These are phyloP conservation scores for Dendrocalamus latiflorus DNA, from an alignment of 202 grass and related monocot genomes.

Conservation along the genomic window DNA sequence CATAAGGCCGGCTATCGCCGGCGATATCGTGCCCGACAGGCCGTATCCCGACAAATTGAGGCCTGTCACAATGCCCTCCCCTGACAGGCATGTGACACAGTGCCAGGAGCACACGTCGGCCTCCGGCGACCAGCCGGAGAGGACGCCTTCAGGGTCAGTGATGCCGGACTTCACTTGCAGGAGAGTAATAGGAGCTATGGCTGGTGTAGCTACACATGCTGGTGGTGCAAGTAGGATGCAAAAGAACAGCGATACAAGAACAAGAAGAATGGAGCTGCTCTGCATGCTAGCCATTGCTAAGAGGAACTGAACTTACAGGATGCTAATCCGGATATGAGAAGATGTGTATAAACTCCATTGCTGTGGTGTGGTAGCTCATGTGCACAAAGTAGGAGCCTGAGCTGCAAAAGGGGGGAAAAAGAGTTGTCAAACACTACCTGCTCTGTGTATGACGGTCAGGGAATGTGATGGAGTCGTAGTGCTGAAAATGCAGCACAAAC, in stretches of 20 bases:
- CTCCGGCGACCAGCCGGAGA: conserved; percentile 57
- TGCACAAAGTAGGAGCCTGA: conserved; percentile 13
- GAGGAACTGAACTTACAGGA: conserved; percentile 17
- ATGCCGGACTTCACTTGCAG: conserved; percentile 61
- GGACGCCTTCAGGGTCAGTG: conserved; percentile 41
- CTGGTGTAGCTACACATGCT: conserved; percentile 31
- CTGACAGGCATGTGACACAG: conserved; percentile 47
- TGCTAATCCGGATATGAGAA: conserved; percentile 25
- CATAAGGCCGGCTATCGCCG: conserved; percentile 40
- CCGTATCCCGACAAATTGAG: conserved; percentile 71
- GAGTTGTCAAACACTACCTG: conserved; percentile 44
- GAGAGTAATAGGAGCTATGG: conserved; percentile 24
- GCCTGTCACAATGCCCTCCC: conserved; percentile 35
- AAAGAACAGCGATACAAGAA: conserved; percentile 25
- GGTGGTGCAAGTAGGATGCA: conserved; percentile 30
- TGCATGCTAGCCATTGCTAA: conserved; percentile 30
- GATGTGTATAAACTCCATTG: conserved; percentile 27
- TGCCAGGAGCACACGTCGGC: conserved; percentile 67
- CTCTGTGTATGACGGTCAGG: conserved; percentile 21
- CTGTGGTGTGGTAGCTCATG: neutral
- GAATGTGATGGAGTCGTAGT: conserved; percentile 25
- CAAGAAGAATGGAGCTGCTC: neutral
- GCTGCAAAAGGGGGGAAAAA: neutral
- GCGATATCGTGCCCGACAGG: conserved; percentile 53
- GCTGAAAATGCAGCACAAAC: conserved; percentile 38